phyloP scores from a whole-genome alignment of 2,329 filamentous ascomycete genomes.

The Colletotrichum sp. region DNA sequence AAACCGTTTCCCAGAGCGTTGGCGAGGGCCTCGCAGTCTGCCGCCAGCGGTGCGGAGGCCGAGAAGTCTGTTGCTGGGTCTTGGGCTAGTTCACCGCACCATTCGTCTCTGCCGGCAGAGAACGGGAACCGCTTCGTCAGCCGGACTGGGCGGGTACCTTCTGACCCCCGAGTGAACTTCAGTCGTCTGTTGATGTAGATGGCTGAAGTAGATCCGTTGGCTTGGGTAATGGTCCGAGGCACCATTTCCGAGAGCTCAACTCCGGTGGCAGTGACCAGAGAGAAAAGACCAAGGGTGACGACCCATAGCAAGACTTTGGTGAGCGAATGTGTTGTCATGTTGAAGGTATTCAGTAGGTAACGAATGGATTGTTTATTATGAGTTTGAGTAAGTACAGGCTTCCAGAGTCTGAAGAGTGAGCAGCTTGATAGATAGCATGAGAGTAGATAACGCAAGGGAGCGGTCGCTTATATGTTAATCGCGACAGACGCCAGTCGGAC shows the following conservation, averaged over 20 bases:
- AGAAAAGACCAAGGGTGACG: neutral
- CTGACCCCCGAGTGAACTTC: neutral
- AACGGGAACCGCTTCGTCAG: slow-evolving; percentile 2
- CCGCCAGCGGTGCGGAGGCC: slow-evolving; percentile 3
- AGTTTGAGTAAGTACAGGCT: neutral
- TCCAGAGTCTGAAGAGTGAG: neutral
- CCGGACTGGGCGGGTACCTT: neutral
- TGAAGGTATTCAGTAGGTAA: neutral
- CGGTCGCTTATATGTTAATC: neutral
- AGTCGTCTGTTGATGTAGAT: neutral
- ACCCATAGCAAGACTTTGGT: neutral
- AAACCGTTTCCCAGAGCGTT: slow-evolving; percentile 1
- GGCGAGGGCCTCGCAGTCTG: slow-evolving; percentile 9
- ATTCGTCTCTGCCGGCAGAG: slow-evolving; percentile 17
- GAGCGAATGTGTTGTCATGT: neutral
- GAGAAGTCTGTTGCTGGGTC: slow-evolving; percentile 7
- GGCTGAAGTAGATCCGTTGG: neutral
- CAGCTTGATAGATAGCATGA: too few relatives aligned
- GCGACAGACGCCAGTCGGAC: neutral
- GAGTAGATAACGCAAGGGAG: neutral
- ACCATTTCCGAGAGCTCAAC: neutral
- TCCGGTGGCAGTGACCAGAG: neutral
- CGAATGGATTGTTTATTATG: neutral
- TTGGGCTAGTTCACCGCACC: slow-evolving; percentile 17
- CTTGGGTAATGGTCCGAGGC: neutral